These are phyloP conservation scores for Xylaria sp. DNA, from an alignment of 2,329 filamentous ascomycete genomes.

Conservation along the genomic window DNA sequence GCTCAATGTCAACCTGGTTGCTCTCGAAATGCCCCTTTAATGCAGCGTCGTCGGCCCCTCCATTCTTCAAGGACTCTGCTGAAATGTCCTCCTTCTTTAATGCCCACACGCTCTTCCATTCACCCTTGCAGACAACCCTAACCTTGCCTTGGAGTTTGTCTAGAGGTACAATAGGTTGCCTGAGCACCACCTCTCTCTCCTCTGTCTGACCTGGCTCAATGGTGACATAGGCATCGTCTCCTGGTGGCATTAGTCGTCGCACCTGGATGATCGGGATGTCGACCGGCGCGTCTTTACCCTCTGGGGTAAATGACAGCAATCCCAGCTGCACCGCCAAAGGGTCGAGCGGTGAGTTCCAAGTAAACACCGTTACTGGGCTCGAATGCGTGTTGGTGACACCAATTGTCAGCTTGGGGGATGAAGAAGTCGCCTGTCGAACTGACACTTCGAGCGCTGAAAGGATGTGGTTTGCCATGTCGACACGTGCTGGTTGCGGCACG, in stretches of 20 bases:
- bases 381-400: conserved; percentile 55
- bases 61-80: conserved; percentile 38
- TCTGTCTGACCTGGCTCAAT: conserved; percentile 52
- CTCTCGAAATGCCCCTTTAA: conserved; percentile 43
- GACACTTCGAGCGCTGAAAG: conserved; percentile 45
- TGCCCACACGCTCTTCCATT: conserved; percentile 54
- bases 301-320: conserved; percentile 53
- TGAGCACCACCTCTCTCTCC: conserved; percentile 52
- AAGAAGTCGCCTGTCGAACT: conserved; percentile 44
- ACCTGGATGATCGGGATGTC: conserved; percentile 53
- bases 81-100: conserved; percentile 41
- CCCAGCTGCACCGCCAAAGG: conserved; percentile 54
- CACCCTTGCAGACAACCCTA: conserved; percentile 51
- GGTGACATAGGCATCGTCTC: conserved; percentile 52
- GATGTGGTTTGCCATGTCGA: conserved; percentile 40
- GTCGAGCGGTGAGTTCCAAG: conserved; percentile 60
- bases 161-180: conserved; percentile 50
- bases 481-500: conserved; percentile 16
- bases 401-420: conserved; percentile 50
- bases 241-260: conserved; percentile 55
- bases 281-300: conserved; percentile 49
- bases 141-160: conserved; percentile 49
- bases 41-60: conserved; percentile 39
- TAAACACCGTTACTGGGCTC: conserved; percentile 54
- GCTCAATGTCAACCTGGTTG: conserved; percentile 40